Base-by-base conservation (phyloP, 1,139 yeast species). In the Yamadazyma conglobata region DNA sequence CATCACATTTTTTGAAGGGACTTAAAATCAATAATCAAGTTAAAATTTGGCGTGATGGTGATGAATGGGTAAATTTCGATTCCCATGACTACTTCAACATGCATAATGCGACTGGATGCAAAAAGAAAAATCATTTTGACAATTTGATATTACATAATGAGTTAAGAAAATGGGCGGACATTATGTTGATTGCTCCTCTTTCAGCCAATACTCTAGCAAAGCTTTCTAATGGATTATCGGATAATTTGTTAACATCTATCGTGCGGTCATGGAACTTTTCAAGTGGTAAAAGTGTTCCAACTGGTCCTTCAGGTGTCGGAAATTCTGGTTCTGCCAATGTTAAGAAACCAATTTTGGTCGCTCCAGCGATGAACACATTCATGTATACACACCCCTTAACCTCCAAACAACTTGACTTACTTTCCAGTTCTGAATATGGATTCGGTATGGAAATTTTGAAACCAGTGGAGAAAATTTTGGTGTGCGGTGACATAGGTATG, bases 311-410 rank as follows among this genome's bases (percentile, higher is more conserved):
- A 6, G 26, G 28, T 5, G n/a, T 20, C 14, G 15, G 16, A 10
- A 22, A 37, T 7, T 35, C 37, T 12, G 28, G 34, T 5, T 20
- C 34, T 9, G 34, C 37, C 6, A 35, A 39, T 22, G 45, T 50
- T 15, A 76, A 77, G 35, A 77, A 79, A 36, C 96, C 96, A 2
- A 79, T 91, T 19, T 58, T 89, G 32, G 76, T 87, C 25, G 98
- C 97, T 0, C 98, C 98, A 3, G 96, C 97, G 1, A 89, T 91
- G 97, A 89, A 91, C 50, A 88, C 97, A 1, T 81, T 85, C 48
- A 89, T 91, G 93, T 91, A 88, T 58, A 87, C 91, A 15, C 94
- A 91, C 50, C 95, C 96, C 8, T 75, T 89, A 46, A 91, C 98
- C 0, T 81, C 86, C 44, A 82, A 81, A 46, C 98, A 91, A 47